phyloP scores from a whole-genome alignment of 768 basidiomycete species.

The Dioszegia crocea region DNA sequence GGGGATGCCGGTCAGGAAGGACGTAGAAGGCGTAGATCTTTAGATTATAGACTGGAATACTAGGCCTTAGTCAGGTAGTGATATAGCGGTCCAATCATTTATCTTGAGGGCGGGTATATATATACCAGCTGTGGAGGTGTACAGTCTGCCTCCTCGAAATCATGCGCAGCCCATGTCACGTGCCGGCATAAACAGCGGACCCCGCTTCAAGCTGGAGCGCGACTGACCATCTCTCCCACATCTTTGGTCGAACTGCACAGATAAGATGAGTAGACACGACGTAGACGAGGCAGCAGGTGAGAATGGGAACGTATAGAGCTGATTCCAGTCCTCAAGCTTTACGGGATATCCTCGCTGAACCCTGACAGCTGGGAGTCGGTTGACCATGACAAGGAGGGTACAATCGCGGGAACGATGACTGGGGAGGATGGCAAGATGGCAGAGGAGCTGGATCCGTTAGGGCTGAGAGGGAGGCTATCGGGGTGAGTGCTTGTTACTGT shows the following conservation, averaged over 20 bases:
- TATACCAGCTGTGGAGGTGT: too few species aligned
- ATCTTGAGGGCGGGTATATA: too few species aligned
- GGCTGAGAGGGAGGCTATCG: slow-evolving; percentile 54
- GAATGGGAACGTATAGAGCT: not conserved
- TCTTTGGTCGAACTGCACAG: too few species aligned
- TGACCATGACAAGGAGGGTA: slow-evolving; percentile 75
- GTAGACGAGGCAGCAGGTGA: slow-evolving; percentile 40
- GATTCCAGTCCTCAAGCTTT: slow-evolving; percentile 67
- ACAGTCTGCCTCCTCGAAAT: too few species aligned
- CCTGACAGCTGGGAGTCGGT: slow-evolving; percentile 89
- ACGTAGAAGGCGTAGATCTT: slow-evolving; percentile 8
- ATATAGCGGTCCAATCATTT: too few species aligned
- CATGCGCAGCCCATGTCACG: too few species aligned
- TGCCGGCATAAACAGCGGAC: not conserved
- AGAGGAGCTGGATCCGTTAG: slow-evolving; percentile 58
- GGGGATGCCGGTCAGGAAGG: slow-evolving; percentile 31
- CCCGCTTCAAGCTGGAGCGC: too few species aligned
- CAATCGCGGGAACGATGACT: slow-evolving; percentile 58
- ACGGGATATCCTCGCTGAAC: slow-evolving; percentile 70
- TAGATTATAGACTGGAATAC: too few species aligned
- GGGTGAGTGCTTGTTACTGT: slow-evolving; percentile 44
- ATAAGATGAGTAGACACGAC: slow-evolving; percentile 30
- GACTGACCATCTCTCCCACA: too few species aligned
- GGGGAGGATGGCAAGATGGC: slow-evolving; percentile 55
- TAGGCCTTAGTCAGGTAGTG: too few species aligned